Base-by-base conservation (phyloP, 441 rosid genomes). In the Pelargonium australe region DNA sequence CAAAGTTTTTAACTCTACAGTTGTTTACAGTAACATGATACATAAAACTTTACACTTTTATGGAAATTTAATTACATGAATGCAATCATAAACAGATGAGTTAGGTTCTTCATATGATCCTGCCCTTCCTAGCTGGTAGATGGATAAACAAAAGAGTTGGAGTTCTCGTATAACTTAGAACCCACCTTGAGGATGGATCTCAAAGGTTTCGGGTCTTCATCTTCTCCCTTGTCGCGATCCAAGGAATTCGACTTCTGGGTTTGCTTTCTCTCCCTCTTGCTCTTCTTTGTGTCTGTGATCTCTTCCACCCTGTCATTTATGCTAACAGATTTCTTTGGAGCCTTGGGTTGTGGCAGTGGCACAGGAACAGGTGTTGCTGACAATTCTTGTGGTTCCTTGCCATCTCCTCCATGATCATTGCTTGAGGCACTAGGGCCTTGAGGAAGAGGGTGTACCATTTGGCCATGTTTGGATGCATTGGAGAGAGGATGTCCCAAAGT, bases 241-340 rank as follows among this genome's bases (percentile, higher is more conserved):
- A 57, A 57, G 63, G 63, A 57, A 57, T 57, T 57, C 28, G 25
- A 19, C 63, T 60, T 60, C 63, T 60, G 63, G 63, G 63, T 60
- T 19, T 60, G 63, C 34, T 60, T 60, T 6, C 28, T 19, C 63
- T 60, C 10, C 31, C 7, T 58, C 31, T 60, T 10, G 8, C 6
- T 58, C 63, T 2, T 60, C 63, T 60, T 9, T 60, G 63, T 60
- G 63, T 60, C 63, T 60, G 10, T 19, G 63, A 60, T 60, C 34
- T 60, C 63, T 6, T 60, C 63, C 11, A 60, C 63, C 63, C 14
- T 60, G 1, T 60, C 63, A 5, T 60, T 60, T 60, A 60, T 60
- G 63, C 63, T 60, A 20, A 60, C 63, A 5, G 34, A 20, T 34
- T 60, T 60, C 63, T 60, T 60, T 60, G 63, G 63, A 60, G 63